Evolutionary conservation across 805 yeast genomes (phyloP), one percentile per base, ranked within the genome.

Genomic region (Ogataea kodamae): DNA sequence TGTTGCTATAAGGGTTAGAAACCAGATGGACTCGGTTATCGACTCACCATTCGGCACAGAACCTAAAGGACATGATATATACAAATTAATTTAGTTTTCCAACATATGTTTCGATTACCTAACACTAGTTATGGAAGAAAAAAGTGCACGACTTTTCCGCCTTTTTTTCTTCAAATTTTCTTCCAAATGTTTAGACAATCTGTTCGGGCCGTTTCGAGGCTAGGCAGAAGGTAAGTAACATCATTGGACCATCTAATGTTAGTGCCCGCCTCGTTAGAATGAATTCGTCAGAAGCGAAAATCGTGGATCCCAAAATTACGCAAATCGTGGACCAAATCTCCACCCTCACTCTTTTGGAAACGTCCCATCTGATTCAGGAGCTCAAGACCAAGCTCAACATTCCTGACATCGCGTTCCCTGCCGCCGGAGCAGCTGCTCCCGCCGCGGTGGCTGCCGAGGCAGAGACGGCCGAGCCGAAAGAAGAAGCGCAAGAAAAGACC

Each of bases 291-390:
- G 55, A 60, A 24, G 41, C 61, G 15, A 66, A 72, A 10, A 70
- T 79, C 40, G 90, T 84, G 37, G 92, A 84, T 62, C 92, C 97
- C 48, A 89, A 90, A 64, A 88, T 92, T 62, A 53, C 81, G 28
- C 63, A 77, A 35, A 89, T 92, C 50, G 99, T 92, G 35, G 92
- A 86, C 55, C 84, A 85, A 55, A 92, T 92, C 58, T 78, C 97
- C 33, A 75, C 83, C 50, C 74, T 92, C 59, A 88, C 95, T n/a
- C 73, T 92, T 37, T 70, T 89, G 56, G 98, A 92, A 68, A 90
- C 97, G 14, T 81, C 96, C n/a, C 62, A 81, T 18, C 75, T 92
- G 57, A 84, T 92, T 44, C 59, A 77, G 23, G 96, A 86, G 55
- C 71, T 86, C 59, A 81, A 81, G 66, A 67, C 79, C 27, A 81